Evolutionary conservation across 2,329 filamentous ascomycete species (phyloP).

Genomic region (Colletotrichum brevisporum): DNA sequence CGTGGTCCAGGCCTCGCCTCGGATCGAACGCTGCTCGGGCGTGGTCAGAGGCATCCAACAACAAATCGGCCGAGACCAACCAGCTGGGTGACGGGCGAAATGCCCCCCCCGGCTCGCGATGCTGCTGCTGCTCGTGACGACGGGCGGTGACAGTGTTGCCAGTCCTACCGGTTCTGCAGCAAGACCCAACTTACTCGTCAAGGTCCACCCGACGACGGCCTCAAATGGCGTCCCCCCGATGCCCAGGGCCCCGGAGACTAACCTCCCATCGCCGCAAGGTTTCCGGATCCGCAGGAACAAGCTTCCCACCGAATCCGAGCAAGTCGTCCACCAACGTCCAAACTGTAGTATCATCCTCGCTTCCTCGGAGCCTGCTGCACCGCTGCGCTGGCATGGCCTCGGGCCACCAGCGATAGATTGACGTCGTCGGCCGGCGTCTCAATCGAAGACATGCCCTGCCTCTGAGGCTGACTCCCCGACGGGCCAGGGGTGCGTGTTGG

Average conservation of each 20-base stretch:
- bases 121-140: neutral
- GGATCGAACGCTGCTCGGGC: conserved; percentile 10
- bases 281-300: neutral
- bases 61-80: conserved; percentile 16
- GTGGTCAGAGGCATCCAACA: neutral
- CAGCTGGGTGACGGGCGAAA: neutral
- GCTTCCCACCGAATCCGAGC: neutral
- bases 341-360: neutral
- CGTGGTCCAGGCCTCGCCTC: conserved; percentile 11
- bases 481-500: too few relatives aligned
- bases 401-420: conserved; percentile 27
- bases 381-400: conserved; percentile 4
- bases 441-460: conserved; percentile 28
- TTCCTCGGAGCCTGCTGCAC: neutral
- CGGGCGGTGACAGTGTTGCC: neutral
- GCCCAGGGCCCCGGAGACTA: neutral
- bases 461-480: neutral
- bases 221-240: conserved; percentile 25
- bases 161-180: neutral
- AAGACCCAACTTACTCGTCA: neutral
- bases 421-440: conserved; percentile 6
- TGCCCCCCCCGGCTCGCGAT: neutral
- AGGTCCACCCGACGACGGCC: conserved; percentile 24
- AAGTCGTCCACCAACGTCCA: neutral
- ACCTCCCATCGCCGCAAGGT: conserved; percentile 2